Base-by-base conservation (phyloP, 257 asterid species). In the Lycium barbarum region DNA sequence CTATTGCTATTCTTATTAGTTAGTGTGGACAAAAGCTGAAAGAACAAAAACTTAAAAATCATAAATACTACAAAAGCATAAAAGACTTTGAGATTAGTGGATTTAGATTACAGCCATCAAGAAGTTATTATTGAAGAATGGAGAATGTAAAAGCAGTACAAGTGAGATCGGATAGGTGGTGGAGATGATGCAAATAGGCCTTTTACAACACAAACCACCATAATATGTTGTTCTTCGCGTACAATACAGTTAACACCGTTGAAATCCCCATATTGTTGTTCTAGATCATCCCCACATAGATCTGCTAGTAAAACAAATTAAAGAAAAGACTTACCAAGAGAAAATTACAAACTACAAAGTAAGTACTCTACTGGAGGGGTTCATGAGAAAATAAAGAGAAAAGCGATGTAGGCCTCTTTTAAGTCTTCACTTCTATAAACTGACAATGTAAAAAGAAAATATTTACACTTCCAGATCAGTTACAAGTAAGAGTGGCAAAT, bases 241-340 rank as follows among this genome's bases (percentile, higher is more conserved):
- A 91, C 36, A 93, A 90, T 4, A 91, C 89, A 13, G 89, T 89
- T 84, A 92, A 55, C 88, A 92, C 73, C 10, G 91, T 83, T 45
- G 90, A 86, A 87, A 93, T 62, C 53, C 95, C 95, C 9, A 89
- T 82, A 2, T 91, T 80, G 88, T 92, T 93, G 95, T 90, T 93
- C 95, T 91, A 90, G 61, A 92, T 90, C 58, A 89, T 93, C 66
- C 93, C 95, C 3, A 90, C 90, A 59, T 91, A 92, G 63, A 92
- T 90, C 94, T 91, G 92, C 62, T 74, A 49, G 81, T 49, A 74
- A 74, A 74, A 51, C 45, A 49, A 49, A 12, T 74, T 47, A 14
- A 73, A 73, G 11, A 73, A 73, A 14, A 73, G 40, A n/a, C 18
- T 55, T 55, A 14, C 11, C 58, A 53, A 53, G 43, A 38, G 2